Evolutionary conservation across 2,329 filamentous ascomycete species (phyloP).

Genomic region (Leptographium galeiforme): DNA sequence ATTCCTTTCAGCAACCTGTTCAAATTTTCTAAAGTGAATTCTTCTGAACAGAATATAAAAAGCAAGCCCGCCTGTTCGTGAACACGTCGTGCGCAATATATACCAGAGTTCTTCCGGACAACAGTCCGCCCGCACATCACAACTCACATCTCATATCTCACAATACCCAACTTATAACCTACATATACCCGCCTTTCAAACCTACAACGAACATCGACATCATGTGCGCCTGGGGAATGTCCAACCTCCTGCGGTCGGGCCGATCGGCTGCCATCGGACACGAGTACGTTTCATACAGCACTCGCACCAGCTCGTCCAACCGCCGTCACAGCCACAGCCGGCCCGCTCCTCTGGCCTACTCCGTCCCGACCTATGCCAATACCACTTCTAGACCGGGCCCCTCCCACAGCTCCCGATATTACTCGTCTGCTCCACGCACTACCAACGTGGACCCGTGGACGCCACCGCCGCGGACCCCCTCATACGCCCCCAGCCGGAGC

Average conservation of each 20-base stretch:
- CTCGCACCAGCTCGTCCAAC: background rate
- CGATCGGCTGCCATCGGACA: background rate
- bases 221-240: conserved; percentile 5
- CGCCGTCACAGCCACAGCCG: background rate
- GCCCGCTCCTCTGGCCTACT: background rate
- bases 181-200: background rate
- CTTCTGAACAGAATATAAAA: no score
- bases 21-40: no score
- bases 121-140: no score
- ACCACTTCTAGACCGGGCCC: background rate
- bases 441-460: background rate
- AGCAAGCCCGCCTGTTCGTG: no score
- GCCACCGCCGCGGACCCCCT: background rate
- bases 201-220: background rate
- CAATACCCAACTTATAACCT: background rate
- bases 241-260: background rate
- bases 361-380: no score
- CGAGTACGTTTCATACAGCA: conserved; percentile 1
- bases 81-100: no score
- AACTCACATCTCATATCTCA: no score
- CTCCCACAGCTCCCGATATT: background rate
- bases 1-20: no score
- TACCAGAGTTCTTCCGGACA: no score
- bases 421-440: background rate
- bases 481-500: background rate